Evolutionary conservation across 208 protist genomes (phyloP), one percentile per base, ranked within the genome.

Genomic region (Trypanosoma boissoni): DNA sequence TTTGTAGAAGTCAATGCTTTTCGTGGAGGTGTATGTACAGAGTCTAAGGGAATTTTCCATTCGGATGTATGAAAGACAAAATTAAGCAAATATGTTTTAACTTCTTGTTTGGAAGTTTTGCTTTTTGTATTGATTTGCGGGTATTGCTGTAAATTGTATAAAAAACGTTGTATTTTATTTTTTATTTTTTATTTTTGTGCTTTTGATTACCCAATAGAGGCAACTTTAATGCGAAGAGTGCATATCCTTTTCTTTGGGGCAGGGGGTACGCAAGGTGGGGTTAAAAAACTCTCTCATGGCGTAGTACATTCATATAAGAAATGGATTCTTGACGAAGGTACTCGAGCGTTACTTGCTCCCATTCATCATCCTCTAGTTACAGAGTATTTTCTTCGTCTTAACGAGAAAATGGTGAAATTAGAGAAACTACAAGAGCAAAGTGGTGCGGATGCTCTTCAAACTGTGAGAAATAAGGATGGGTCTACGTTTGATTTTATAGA

Each of bases 291-390:
- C 2, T 50, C 53, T 1, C 45, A 61, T 9, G 42, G 45, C 14
- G 77, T 1, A 39, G 18, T 71, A 63, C 58, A 86, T 18, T 58
- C 80, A 16, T 94, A 92, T 59, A 49, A 45, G n/a, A 72, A 75
- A 36, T 94, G 88, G 85, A 14, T 46, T 24, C 77, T 94, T 8
- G 42, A 28, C 14, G 72, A 80, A 46, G 58, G 27, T 45, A 85
- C 84, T 24, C 68, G 82, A 12, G 41, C 49, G 16, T 54, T 83
- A n/a, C 69, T 91, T 26, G 59, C 56, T 21, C 51, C 63, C 20
- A 32, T 87, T 55, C 88, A 94, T 44, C 88, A 94, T 56, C 83
- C 84, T 12, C 76, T 94, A 0, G 84, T 94, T 10, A 79, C 76
- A 2, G 84, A 94, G 60, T 94, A 94, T 58, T 72, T 94, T 56